Evolutionary conservation across 2,329 filamentous ascomycete genomes (phyloP).

Genomic region (Talaromyces sp.): DNA sequence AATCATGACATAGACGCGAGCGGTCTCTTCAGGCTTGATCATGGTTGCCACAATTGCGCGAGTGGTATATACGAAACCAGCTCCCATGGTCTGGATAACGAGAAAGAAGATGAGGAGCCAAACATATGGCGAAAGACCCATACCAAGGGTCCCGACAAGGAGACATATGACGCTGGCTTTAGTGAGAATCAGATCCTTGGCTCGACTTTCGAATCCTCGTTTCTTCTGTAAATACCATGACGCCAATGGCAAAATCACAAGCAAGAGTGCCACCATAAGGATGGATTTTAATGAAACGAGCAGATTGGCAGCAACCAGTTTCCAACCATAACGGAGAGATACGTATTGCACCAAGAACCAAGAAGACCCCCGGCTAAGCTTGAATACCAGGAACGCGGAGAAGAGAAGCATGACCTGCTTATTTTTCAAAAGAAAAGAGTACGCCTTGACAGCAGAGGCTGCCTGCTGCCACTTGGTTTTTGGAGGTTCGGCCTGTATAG

Average conservation of each 20-base stretch:
- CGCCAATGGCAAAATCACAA: slow-evolving; percentile 40
- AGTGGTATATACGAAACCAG: slow-evolving; percentile 44
- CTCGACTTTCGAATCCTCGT: slow-evolving; percentile 29
- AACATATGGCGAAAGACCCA: slow-evolving; percentile 42
- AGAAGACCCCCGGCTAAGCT: slow-evolving; percentile 44
- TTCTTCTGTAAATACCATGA: slow-evolving; percentile 34
- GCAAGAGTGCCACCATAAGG: slow-evolving; percentile 44
- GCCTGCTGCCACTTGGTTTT: neutral
- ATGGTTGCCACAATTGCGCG: slow-evolving; percentile 45
- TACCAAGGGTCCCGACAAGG: slow-evolving; percentile 40
- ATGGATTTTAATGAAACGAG: slow-evolving; percentile 44
- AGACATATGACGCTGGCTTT: slow-evolving; percentile 42
- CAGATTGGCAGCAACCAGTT: slow-evolving; percentile 39
- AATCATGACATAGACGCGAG: slow-evolving; percentile 46
- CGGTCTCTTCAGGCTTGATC: slow-evolving; percentile 44
- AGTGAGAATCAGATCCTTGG: slow-evolving; percentile 44
- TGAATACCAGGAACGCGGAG: slow-evolving; percentile 44
- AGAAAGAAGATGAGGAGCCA: slow-evolving; percentile 40
- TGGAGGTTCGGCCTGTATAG: slow-evolving; percentile 7
- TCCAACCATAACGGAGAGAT: slow-evolving; percentile 47
- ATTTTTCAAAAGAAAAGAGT: slow-evolving; percentile 35
- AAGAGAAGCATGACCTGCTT: slow-evolving; percentile 40
- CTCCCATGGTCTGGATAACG: slow-evolving; percentile 45
- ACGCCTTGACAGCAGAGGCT: slow-evolving; percentile 28
- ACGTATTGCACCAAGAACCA: slow-evolving; percentile 49